phyloP scores from a whole-genome alignment of 2,329 filamentous ascomycete species.

The Verticillium zaregamsianum region DNA sequence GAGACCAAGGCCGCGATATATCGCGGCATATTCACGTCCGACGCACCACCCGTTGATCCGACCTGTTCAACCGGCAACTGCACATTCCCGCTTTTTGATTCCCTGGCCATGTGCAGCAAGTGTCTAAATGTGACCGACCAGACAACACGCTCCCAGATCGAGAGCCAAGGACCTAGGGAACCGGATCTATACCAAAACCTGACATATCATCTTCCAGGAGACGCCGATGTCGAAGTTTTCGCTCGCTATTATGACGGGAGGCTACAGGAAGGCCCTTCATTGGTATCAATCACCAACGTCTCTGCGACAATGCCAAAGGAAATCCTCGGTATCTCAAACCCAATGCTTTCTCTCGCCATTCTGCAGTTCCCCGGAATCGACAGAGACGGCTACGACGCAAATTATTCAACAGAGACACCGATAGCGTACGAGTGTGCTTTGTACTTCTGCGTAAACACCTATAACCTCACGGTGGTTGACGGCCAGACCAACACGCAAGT shows the following conservation, averaged over 20 bases:
- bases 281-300: not conserved
- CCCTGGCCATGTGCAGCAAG: slow-evolving; percentile 1
- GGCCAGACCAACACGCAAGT: not conserved
- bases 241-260: not conserved
- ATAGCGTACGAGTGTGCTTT: not conserved
- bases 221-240: not conserved
- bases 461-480: not conserved
- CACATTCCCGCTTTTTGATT: not conserved
- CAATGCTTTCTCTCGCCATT: not conserved
- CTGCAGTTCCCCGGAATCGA: slow-evolving; percentile 1
- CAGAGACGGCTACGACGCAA: not conserved
- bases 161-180: not conserved
- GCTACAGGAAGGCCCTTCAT: not conserved
- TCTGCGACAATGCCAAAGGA: not conserved
- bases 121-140: not conserved
- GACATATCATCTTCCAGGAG: slow-evolving; percentile 1
- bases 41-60: not conserved
- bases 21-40: not conserved
- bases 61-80: not conserved
- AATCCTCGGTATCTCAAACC: not conserved
- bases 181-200: not conserved
- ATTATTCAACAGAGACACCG: not conserved
- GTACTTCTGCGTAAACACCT: not conserved
- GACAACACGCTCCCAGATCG: not conserved
- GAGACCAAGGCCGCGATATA: not conserved